These are phyloP conservation scores for Lathyrus aphaca DNA, from an alignment of 306 rosid species.

Conservation along the genomic window DNA sequence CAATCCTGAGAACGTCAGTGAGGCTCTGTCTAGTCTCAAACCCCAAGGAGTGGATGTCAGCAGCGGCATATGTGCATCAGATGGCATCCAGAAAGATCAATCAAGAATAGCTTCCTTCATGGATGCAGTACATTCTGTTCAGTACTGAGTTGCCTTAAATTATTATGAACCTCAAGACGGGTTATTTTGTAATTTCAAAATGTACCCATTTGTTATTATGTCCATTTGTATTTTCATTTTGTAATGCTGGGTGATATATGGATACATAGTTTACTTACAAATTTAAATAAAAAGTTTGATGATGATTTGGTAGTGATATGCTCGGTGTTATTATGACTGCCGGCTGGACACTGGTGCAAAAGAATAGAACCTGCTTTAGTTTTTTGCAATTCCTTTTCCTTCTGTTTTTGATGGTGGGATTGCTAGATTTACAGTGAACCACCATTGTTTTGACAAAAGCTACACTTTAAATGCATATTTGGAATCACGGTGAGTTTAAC, in stretches of 20 bases:
- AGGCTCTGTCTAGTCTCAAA: constrained; percentile 66
- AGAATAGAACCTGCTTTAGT: constrained; percentile 5
- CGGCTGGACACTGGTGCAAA: not conserved
- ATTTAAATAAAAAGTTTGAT: constrained; percentile 12
- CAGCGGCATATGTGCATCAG: constrained; percentile 83
- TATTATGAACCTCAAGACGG: constrained; percentile 24
- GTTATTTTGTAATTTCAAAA: constrained; percentile 6
- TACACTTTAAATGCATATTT: no score
- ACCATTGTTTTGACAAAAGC: no score
- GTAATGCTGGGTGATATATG: constrained; percentile 18
- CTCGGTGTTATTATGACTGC: no score
- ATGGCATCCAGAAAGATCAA: constrained; percentile 79
- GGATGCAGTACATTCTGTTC: constrained; percentile 53
- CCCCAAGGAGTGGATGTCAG: constrained; percentile 91
- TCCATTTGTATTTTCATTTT: not conserved
- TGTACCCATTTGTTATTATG: constrained; percentile 5
- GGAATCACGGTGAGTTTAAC: no score
- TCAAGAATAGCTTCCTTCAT: constrained; percentile 61
- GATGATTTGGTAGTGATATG: not conserved
- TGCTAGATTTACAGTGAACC: no score
- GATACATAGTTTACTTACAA: constrained; percentile 5
- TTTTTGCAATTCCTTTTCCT: constrained; percentile 5
- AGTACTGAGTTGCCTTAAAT: constrained; percentile 43
- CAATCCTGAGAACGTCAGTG: constrained; percentile 66
- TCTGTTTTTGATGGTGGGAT: not conserved